phyloP scores from a whole-genome alignment of 768 basidiomycete species.

The Russula dissimulans region DNA sequence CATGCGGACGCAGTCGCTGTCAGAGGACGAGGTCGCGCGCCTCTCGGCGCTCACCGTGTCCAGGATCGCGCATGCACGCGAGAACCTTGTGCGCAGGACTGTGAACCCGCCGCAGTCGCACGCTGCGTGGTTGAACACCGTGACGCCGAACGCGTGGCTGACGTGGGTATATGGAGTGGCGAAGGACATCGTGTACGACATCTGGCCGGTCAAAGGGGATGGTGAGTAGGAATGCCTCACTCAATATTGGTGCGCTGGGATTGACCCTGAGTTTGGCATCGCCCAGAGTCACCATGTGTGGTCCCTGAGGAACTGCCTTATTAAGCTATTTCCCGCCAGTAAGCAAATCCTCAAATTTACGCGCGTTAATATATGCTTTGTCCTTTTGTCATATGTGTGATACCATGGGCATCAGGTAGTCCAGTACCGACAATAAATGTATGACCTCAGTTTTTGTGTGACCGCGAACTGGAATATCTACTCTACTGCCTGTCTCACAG shows the following conservation, averaged over 20 bases:
- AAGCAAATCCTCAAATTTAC: too few species aligned
- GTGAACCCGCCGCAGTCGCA: neutral
- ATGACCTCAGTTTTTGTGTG: too few species aligned
- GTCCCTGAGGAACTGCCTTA: too few species aligned
- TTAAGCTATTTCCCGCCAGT: too few species aligned
- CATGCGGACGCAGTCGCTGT: neutral
- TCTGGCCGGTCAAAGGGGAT: neutral
- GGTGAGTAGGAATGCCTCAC: neutral
- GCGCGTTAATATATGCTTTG: too few species aligned
- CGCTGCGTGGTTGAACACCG: neutral
- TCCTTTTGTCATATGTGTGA: neutral
- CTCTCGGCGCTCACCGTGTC: conserved; percentile 5
- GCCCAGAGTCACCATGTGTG: too few species aligned
- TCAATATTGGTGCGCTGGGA: too few species aligned
- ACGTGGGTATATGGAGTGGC: neutral
- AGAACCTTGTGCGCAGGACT: neutral
- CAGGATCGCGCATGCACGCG: conserved; percentile 3
- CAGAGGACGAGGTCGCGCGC: conserved; percentile 1
- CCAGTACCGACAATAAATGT: too few species aligned
- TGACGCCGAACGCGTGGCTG: neutral
- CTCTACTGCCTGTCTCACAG: too few species aligned
- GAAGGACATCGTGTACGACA: neutral
- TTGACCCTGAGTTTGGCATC: too few species aligned
- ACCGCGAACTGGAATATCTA: too few species aligned
- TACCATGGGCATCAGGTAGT: neutral